phyloP scores from a whole-genome alignment of 2,329 filamentous ascomycete species.

The Neonectria faginata region DNA sequence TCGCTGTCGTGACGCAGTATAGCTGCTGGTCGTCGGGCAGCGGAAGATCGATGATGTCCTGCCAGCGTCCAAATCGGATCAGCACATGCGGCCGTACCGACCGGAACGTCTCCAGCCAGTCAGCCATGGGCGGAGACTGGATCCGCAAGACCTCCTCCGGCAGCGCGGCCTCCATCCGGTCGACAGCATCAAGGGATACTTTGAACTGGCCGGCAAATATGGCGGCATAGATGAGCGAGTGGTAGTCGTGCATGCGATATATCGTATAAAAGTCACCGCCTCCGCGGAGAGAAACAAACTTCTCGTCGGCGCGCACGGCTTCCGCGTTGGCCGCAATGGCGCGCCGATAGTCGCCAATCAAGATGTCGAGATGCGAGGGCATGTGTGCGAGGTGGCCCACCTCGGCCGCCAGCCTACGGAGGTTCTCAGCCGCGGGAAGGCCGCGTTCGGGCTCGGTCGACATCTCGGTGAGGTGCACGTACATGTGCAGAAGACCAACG shows the following conservation, averaged over 20 bases:
- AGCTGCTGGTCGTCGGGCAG: constrained; percentile 68
- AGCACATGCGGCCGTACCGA: constrained; percentile 74
- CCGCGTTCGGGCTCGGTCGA: constrained; percentile 70
- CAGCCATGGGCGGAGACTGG: constrained; percentile 76
- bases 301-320: constrained; percentile 74
- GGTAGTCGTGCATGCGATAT: constrained; percentile 78
- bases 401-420: constrained; percentile 74
- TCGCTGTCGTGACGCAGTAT: constrained; percentile 75
- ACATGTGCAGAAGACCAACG: constrained; percentile 78
- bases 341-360: constrained; percentile 75
- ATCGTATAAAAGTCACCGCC: constrained; percentile 77
- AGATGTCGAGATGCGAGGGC: constrained; percentile 79
- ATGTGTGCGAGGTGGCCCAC: constrained; percentile 78
- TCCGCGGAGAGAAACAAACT: constrained; percentile 68
- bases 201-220: constrained; percentile 77
- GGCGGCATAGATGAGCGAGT: constrained; percentile 79
- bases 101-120: constrained; percentile 78
- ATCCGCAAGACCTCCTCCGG: constrained; percentile 60
- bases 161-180: constrained; percentile 68
- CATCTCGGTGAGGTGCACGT: constrained; percentile 85
- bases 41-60: constrained; percentile 67
- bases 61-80: constrained; percentile 78
- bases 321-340: constrained; percentile 70
- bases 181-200: constrained; percentile 69
- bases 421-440: constrained; percentile 67